Percentiles rank a stretch among this genome's conserved stretches.
These are phyloP conservation scores for Triadica sebifera DNA, from an alignment of 345 rosid genomes.

Conservation along the genomic window DNA sequence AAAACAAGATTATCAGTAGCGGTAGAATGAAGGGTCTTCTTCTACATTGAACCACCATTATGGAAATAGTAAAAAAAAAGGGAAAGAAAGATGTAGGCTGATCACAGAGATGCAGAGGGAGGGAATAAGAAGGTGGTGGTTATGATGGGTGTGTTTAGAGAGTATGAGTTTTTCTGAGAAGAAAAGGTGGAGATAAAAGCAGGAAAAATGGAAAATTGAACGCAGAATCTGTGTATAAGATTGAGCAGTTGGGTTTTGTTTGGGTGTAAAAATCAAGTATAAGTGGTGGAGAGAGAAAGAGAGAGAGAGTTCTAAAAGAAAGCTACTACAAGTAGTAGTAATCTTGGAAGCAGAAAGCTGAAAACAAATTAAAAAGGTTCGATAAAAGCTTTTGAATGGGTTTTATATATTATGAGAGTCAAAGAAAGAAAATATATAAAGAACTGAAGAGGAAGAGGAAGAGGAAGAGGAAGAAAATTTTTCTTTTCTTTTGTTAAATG, in stretches of 20 bases:
- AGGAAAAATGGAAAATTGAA: neutral
- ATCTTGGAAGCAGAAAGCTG: constrained; percentile 29
- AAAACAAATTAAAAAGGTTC: constrained; percentile 3
- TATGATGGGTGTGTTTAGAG: too few species aligned
- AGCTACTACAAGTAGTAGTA: constrained; percentile 32
- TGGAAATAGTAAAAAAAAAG: neutral
- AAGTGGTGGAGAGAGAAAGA: constrained; percentile 16
- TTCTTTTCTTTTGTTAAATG: neutral
- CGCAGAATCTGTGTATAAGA: constrained; percentile 13
- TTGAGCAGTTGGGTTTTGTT: neutral
- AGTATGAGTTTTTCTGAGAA: too few species aligned
- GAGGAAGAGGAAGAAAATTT: neutral
- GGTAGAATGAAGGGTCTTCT: constrained; percentile 29
- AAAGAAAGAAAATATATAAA: neutral
- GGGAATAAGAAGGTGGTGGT: too few species aligned
- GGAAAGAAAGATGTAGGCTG: constrained; percentile 20
- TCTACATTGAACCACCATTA: constrained; percentile 45
- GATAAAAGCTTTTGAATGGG: constrained; percentile 18
- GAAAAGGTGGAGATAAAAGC: too few species aligned
- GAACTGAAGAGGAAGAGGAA: neutral
- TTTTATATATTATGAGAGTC: neutral
- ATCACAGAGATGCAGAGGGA: too few species aligned
- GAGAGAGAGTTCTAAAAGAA: constrained; percentile 19
- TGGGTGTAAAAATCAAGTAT: neutral
- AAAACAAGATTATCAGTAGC: constrained; percentile 12